phyloP scores from a whole-genome alignment of 768 basidiomycete species.

The Solioccasus polychromus region DNA sequence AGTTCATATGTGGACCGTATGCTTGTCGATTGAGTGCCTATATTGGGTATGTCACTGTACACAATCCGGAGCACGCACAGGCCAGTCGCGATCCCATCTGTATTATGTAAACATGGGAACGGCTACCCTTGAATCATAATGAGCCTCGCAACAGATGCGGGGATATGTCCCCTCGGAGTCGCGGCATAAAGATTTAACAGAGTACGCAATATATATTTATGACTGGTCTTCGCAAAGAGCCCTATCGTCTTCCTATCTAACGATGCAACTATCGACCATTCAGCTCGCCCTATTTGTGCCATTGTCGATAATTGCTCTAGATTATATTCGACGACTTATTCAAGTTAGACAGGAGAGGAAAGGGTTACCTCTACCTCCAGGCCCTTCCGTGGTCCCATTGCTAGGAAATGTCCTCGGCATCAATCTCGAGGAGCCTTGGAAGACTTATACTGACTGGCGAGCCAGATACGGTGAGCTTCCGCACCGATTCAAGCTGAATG shows the following conservation, averaged over 20 bases:
- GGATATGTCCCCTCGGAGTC: too few relatives aligned
- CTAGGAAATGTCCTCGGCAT: slow-evolving; percentile 2
- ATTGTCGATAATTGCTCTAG: neutral
- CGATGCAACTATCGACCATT: neutral
- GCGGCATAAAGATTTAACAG: too few relatives aligned
- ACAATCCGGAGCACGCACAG: too few relatives aligned
- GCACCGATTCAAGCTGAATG: neutral
- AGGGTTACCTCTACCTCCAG: slow-evolving; percentile 8
- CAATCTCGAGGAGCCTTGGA: slow-evolving; percentile 4
- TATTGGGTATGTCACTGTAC: too few relatives aligned
- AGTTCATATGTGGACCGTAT: neutral
- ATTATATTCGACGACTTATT: neutral
- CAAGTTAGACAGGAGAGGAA: neutral
- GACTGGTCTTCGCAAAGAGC: too few relatives aligned
- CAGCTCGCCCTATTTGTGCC: neutral
- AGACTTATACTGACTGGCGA: slow-evolving; percentile 8
- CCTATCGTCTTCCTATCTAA: neutral
- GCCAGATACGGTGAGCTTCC: slow-evolving; percentile 3
- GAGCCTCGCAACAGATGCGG: too few relatives aligned
- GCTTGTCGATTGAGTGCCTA: too few relatives aligned
- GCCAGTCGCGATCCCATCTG: too few relatives aligned
- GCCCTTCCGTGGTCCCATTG: slow-evolving; percentile 2
- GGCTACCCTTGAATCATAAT: too few relatives aligned
- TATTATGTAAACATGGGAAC: too few relatives aligned
- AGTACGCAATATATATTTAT: too few relatives aligned